Base-by-base conservation (phyloP, 768 basidiomycete genomes). In the Trametopsis cervina region DNA sequence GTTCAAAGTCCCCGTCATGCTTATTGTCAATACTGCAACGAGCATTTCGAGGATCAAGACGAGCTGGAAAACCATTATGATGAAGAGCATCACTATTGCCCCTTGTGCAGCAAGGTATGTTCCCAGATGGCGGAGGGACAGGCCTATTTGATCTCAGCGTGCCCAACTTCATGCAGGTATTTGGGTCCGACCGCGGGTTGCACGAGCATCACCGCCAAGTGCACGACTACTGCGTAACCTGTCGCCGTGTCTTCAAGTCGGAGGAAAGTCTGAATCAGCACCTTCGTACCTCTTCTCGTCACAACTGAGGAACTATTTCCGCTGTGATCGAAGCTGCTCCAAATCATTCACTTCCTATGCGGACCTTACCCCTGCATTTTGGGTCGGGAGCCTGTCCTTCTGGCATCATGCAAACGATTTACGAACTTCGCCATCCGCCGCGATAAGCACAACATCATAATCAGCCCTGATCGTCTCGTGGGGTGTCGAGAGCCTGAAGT, bases 351-450 rank as follows among this genome's bases (percentile, higher is more conserved):
- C 78, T 44, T 76, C 72, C 17, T 63, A 58, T 38, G 73, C 79
- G 4, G 76, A 80, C 9, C 65, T n/a, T 86, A 40, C 57, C 76
- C 17, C 70, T 75, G 25, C 84, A 86, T 58, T 71, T 84, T 59
- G 84, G 85, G 54, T 64, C 69, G 13, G 82, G 81, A 0, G 52
- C 57, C 3, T 84, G 84, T 55, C 40, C 50, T 18, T 81, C 81
- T 0, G 73, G 78, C 10, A 61, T 75, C 27, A 55, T 57, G 22
- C 55, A 58, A 25, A 46, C 64, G 44, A 52, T 69, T 44, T 67
- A 79, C 48, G n/a, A 27, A 33, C 5, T 5, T 38, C 37, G 63
- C 80, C 40, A 69, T 65, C 37, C 33, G 66, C 40, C 51, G 64
- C 40, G 81, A 83, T 54, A 66, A 51, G 1, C 47, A 60, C 41